Evolutionary conservation across 2,329 filamentous ascomycete species (phyloP), one percentile per base, ranked within the genome.

Genomic region (Thelonectria rubi): DNA sequence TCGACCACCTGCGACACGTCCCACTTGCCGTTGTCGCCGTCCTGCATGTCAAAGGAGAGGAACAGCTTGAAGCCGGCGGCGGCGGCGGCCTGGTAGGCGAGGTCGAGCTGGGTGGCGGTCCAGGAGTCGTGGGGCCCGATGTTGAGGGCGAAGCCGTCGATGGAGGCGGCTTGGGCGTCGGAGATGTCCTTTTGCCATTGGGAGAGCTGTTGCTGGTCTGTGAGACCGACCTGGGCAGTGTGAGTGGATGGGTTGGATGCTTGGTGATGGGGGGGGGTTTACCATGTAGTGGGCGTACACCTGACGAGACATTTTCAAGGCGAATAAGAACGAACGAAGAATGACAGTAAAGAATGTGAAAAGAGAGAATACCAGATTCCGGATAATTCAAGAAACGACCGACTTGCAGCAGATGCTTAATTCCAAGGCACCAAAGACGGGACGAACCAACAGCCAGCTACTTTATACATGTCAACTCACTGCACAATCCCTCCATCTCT

Each of bases 131-230:
- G 58, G 17, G 75, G 72, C 3, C 75, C 77, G 21, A 79, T 73
- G 65, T 79, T 80, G 47, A 80, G 73, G n/a, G 77, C 77, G 64
- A 80, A 80, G 20, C 76, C 77, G 63, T 80, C 76, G 56, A 79
- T 77, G 32, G 78, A 77, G 2, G 76, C 75, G 14, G 73, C 62
- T 55, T 76, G 65, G 15, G 77, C 77, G 12, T 72, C 64, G n/a
- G 49, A 49, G 51, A 79, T 74, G 56, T 79, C 77, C 14, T 69
- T 67, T 49, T 56, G 42, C 76, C 76, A 78, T 56, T 75, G 71
- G 24, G 69, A 61, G 14, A 56, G 54, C 1, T 66, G 57, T 57
- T 78, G 76, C 26, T 65, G 67, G 55, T 69, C 64, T 12, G 75
- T 74, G 39, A 78, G 66, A 53, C 76, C 76, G 53, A 69, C 66